Percentiles rank a stretch among this genome's conserved stretches.
Conservation (phyloP, 768 basidiomycete genomes). For the Lactarius evosmus region DNA sequence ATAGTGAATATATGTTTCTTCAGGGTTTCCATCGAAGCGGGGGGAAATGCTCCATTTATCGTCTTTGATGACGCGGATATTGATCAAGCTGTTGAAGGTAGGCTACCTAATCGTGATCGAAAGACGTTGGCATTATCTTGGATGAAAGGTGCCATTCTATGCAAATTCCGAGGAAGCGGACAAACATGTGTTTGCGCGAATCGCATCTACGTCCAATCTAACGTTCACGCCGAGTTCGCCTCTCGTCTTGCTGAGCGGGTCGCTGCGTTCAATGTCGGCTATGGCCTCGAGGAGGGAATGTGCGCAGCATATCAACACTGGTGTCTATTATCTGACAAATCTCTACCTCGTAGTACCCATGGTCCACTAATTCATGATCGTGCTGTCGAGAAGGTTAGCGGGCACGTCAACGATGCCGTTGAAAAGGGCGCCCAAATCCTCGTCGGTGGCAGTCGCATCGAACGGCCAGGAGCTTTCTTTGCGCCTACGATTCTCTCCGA, state of each 20-base stretch:
- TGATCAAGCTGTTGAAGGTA: constrained; percentile 85
- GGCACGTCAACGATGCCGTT: constrained; percentile 87
- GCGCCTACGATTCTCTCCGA: constrained; percentile 86
- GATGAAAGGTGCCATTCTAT: constrained; percentile 57
- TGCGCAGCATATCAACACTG: constrained; percentile 38
- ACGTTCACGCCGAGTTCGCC: constrained; percentile 90
- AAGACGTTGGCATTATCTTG: neutral
- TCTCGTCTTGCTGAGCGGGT: constrained; percentile 81
- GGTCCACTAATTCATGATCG: constrained; percentile 90
- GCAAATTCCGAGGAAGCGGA: constrained; percentile 78
- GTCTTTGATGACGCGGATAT: constrained; percentile 96
- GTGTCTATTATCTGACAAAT: neutral
- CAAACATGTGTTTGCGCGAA: constrained; percentile 91
- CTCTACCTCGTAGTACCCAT: constrained; percentile 59
- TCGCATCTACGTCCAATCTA: constrained; percentile 88
- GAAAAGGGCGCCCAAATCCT: constrained; percentile 82
- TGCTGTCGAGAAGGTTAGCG: constrained; percentile 80
- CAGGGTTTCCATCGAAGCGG: constrained; percentile 75
- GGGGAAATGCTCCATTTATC: constrained; percentile 95
- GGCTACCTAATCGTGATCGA: constrained; percentile 23
- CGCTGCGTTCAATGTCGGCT: constrained; percentile 80
- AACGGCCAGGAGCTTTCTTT: constrained; percentile 65
- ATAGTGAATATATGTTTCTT: constrained; percentile 21
- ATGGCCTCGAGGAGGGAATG: constrained; percentile 77
- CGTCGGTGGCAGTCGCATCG: constrained; percentile 76